Evolutionary conservation across 2,329 filamentous ascomycete genomes (phyloP).

Genomic region (Fusarium zealandicum): DNA sequence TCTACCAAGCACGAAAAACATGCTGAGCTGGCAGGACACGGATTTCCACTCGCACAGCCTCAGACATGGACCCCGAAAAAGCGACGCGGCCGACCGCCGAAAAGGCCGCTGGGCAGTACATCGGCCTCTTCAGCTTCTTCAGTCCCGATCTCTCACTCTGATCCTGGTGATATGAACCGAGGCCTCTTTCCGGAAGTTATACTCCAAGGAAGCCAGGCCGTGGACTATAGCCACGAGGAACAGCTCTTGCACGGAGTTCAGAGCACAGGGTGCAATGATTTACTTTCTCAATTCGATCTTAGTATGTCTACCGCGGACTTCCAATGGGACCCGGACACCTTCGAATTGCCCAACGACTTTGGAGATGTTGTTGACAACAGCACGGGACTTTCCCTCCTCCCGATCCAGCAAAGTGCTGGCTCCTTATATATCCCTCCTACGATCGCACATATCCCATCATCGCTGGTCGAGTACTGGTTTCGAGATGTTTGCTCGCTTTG

Average conservation of each 20-base stretch:
- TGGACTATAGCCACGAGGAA: not conserved
- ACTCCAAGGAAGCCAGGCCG: not conserved
- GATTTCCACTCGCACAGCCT: slow-evolving; percentile 6
- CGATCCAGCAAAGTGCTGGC: slow-evolving; percentile 9
- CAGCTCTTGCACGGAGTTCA: not conserved
- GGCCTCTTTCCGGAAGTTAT: slow-evolving; percentile 22
- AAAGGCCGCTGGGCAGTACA: not conserved
- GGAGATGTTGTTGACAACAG: not conserved
- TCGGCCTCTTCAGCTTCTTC: slow-evolving; percentile 1
- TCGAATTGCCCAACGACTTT: slow-evolving; percentile 8
- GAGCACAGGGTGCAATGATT: not conserved
- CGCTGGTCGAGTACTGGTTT: slow-evolving; percentile 49
- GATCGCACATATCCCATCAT: slow-evolving; percentile 32
- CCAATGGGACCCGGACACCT: slow-evolving; percentile 8
- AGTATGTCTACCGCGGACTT: slow-evolving; percentile 7
- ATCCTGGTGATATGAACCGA: slow-evolving; percentile 1
- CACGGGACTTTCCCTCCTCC: slow-evolving; percentile 7
- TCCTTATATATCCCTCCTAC: slow-evolving; percentile 16
- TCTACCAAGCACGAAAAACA: slow-evolving; percentile 35
- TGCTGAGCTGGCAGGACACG: slow-evolving; percentile 15
- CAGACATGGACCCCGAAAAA: slow-evolving; percentile 6
- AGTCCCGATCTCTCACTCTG: not conserved
- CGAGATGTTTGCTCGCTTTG: slow-evolving; percentile 50
- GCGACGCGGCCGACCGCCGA: slow-evolving; percentile 24
- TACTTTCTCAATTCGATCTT: slow-evolving; percentile 9